A percentile compares a stretch with the other conserved stretches of the same genome.
Conservation (phyloP, 805 yeast genomes). For the Starmerella lactis-condensi region DNA sequence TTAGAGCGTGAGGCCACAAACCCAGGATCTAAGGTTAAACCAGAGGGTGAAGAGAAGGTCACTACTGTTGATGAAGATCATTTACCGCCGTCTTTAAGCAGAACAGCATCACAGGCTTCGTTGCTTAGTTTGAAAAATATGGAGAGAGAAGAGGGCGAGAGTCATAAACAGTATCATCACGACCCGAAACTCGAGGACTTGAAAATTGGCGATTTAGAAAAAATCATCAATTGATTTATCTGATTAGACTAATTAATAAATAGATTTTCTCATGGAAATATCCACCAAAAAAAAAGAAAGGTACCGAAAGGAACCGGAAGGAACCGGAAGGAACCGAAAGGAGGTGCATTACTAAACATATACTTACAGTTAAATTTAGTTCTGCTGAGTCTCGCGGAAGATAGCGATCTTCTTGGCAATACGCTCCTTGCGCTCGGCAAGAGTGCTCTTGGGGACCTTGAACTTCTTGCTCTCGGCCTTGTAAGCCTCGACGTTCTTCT, state of each 20-base stretch:
- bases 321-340: not conserved
- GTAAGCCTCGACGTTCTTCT: slow-evolving; percentile 92
- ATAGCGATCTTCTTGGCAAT: slow-evolving; percentile 88
- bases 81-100: slow-evolving; percentile 15
- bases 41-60: slow-evolving; percentile 11
- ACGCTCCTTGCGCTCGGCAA: slow-evolving; percentile 74
- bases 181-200: slow-evolving; percentile 5
- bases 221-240: slow-evolving; percentile 9
- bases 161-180: slow-evolving; percentile 57
- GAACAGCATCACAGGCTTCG: slow-evolving; percentile 19
- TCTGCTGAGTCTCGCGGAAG: slow-evolving; percentile 24
- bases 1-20: slow-evolving; percentile 8
- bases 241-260: too few species aligned
- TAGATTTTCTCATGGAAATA: too few species aligned
- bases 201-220: slow-evolving; percentile 12
- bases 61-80: slow-evolving; percentile 12
- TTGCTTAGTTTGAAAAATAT: slow-evolving; percentile 33
- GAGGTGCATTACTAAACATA: not conserved
- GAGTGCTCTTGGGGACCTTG: slow-evolving; percentile 76
- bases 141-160: slow-evolving; percentile 83
- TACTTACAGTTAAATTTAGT: slow-evolving; percentile 4
- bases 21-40: not conserved
- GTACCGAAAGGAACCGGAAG: not conserved
- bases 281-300: too few species aligned
- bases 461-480: slow-evolving; percentile 90